Base-by-base conservation (phyloP, 2,329 filamentous ascomycete genomes). In the Lachnellula hyalina region DNA sequence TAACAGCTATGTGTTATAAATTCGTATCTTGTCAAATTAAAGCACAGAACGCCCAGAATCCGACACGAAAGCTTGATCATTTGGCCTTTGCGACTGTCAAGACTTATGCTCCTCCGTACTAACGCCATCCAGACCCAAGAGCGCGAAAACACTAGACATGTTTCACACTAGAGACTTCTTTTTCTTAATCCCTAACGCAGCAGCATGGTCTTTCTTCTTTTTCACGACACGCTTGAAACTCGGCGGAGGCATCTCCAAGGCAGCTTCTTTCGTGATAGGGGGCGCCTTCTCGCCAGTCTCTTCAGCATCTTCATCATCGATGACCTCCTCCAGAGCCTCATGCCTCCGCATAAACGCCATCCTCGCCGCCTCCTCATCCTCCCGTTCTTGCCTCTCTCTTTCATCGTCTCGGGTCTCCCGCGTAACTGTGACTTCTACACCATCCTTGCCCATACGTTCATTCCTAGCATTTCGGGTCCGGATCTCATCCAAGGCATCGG, bases 401-500 rank as follows among this genome's bases (percentile, higher is more conserved):
- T 86, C 84, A 47, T 82, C 77, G 49, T 87, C 84, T 47, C 78
- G 76, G 4, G 74, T 67, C n/a, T 68, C 67, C 49, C 75, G 69
- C 52, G 79, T 74, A 1, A 83, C 75, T 3, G 78, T 76, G 19
- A 83, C 81, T 54, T 86, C 83, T 3, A 83, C 76, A 2, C 83
- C 84, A 57, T 90, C 85, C 66, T 84, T 83, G 53, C 84, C 82
- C 8, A 86, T 87, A 61, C 88, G 80, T 71, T 96, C 90, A 49
- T 94, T 84, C 60, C 91, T 79, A 7, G 94, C 94, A 73, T 99
- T 99, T 61, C 93, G 77, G 51, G 89, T 93, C 53, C 93, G 80
- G 54, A 99, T 96, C 74, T 96, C 92, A 71, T 99, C 94, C 53
- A 99, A 75, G 7, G 92, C 93, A 75, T 99, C 94, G 2, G 94